A percentile compares a stretch with the other conserved stretches of the same genome.
These are phyloP conservation scores for Fusarium transvaalense DNA, from an alignment of 2,329 filamentous ascomycete genomes.

Conservation along the genomic window DNA sequence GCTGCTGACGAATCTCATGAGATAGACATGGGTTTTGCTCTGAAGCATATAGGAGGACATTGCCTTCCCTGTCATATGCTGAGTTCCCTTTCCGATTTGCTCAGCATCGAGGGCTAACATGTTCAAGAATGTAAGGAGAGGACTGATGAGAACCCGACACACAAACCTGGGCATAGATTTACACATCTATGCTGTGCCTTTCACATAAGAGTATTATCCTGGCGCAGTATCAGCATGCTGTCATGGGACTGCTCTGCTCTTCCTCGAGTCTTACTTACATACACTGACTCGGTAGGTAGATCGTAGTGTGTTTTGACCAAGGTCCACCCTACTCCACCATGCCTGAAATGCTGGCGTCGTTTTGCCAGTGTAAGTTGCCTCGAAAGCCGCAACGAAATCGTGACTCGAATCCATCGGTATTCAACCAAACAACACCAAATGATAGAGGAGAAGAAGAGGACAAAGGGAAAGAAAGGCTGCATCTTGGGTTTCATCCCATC, in stretches of 20 bases:
- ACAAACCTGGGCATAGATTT: constrained; percentile 7
- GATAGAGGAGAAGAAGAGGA: constrained; percentile 19
- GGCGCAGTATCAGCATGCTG: constrained; percentile 16
- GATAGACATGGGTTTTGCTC: background rate
- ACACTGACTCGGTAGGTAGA: constrained; percentile 17
- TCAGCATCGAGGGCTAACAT: background rate
- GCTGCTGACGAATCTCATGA: background rate
- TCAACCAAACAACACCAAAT: constrained; percentile 16
- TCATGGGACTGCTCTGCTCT: background rate
- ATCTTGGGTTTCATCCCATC: constrained; percentile 46
- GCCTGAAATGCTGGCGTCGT: constrained; percentile 6
- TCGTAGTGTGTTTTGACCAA: background rate
- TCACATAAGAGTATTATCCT: constrained; percentile 2
- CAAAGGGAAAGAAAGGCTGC: constrained; percentile 30
- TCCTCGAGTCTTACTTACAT: constrained; percentile 2
- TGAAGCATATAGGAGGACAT: background rate
- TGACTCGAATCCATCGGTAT: constrained; percentile 2
- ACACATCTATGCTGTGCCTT: background rate
- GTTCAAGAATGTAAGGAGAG: background rate
- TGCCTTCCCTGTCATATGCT: background rate
- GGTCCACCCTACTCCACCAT: constrained; percentile 35
- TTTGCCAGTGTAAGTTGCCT: constrained; percentile 6
- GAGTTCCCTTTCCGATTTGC: background rate
- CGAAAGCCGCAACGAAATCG: constrained; percentile 26
- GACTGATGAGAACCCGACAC: background rate